Evolutionary conservation across 2,329 filamentous ascomycete genomes (phyloP).

Genomic region (Fusarium protoensiforme): DNA sequence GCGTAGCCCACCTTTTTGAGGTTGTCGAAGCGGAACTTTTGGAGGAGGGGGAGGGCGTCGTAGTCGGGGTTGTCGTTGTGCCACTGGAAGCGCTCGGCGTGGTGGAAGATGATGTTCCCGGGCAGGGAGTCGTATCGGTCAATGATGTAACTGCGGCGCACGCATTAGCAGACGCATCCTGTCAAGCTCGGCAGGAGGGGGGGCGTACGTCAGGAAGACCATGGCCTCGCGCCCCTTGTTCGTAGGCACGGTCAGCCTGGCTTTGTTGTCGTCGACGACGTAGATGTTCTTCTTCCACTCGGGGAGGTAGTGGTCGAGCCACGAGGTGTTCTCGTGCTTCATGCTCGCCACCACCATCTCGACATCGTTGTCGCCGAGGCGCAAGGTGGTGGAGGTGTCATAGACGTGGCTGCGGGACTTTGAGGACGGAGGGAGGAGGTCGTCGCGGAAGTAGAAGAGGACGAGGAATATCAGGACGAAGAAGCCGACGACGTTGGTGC

Average conservation of each 20-base stretch:
- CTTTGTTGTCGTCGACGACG: conserved; percentile 61
- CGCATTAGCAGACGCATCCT: conserved; percentile 6
- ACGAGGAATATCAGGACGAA: conserved; percentile 39
- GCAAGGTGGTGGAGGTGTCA: conserved; percentile 24
- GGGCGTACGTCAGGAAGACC: conserved; percentile 59
- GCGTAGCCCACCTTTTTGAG: conserved; percentile 67
- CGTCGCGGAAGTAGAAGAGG: conserved; percentile 41
- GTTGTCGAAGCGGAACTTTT: conserved; percentile 59
- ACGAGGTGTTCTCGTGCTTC: conserved; percentile 49
- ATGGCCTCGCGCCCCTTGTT: conserved; percentile 66
- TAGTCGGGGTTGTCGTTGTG: conserved; percentile 66
- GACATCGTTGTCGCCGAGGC: conserved; percentile 43
- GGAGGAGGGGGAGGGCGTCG: conserved; percentile 64
- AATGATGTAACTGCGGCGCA: conserved; percentile 56
- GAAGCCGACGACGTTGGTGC: conserved; percentile 40
- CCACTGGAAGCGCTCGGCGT: conserved; percentile 61
- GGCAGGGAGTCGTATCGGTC: conserved; percentile 60
- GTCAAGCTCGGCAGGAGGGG: not conserved
- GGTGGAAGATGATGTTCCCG: conserved; percentile 58
- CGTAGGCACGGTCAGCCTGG: conserved; percentile 58
- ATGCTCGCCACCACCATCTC: conserved; percentile 50
- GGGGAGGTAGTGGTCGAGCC: conserved; percentile 55
- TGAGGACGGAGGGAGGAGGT: conserved; percentile 30
- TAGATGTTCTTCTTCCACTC: conserved; percentile 66
- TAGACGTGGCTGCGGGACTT: conserved; percentile 13